Percentiles rank a stretch among this genome's conserved stretches.
Evolutionary conservation across 2,329 filamentous ascomycete species (phyloP).

Genomic region (Aspergillus aculeatus): DNA sequence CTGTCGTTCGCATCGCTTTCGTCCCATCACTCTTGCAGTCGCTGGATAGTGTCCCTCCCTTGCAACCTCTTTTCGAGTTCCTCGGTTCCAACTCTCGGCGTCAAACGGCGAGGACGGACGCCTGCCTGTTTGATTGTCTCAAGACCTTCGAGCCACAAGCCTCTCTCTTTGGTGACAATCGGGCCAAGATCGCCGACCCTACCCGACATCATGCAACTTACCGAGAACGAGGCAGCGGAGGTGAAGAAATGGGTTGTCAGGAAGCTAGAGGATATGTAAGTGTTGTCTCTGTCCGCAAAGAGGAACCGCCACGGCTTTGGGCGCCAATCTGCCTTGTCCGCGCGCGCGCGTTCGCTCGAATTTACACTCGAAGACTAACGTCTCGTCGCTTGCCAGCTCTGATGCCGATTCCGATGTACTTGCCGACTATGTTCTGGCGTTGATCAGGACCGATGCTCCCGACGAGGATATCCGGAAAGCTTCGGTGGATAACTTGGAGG

Average conservation of each 20-base stretch:
- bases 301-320: not conserved
- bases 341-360: not conserved
- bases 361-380: not conserved
- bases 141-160: not conserved
- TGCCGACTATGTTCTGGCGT: conserved; percentile 61
- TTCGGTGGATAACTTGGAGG: conserved; percentile 56
- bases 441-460: conserved; percentile 56
- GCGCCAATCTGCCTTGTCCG: not conserved
- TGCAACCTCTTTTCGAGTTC: not conserved
- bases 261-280: conserved; percentile 58
- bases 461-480: conserved; percentile 54
- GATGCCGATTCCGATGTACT: conserved; percentile 62
- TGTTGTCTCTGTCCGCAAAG: conserved; percentile 3
- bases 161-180: conserved; percentile 3
- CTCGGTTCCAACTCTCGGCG: not conserved
- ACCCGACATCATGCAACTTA: conserved; percentile 50
- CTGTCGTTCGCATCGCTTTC: not conserved
- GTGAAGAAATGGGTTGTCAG: conserved; percentile 61
- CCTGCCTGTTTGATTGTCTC: not conserved
- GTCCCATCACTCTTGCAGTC: not conserved
- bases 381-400: conserved; percentile 42
- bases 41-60: not conserved
- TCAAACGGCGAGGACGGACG: not conserved
- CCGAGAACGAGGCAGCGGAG: conserved; percentile 51
- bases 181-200: not conserved